These are phyloP conservation scores for Solanum phureja DNA, from an alignment of 257 asterid genomes.

Conservation along the genomic window DNA sequence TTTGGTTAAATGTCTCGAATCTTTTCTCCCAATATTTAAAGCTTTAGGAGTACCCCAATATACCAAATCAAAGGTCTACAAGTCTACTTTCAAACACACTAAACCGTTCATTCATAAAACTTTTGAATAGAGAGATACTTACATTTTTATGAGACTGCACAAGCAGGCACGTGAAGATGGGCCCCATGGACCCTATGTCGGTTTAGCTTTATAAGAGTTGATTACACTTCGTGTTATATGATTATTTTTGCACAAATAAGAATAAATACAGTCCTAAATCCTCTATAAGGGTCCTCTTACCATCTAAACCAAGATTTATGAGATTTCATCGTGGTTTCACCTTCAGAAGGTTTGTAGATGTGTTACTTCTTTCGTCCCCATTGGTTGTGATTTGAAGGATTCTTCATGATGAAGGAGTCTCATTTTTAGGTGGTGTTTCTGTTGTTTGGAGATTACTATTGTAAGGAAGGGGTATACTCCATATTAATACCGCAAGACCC, in stretches of 20 bases:
- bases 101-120: no score
- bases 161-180: background rate
- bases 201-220: no score
- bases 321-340: background rate
- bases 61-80: no score
- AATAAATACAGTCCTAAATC: no score
- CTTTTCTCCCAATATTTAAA: background rate
- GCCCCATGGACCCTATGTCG: background rate
- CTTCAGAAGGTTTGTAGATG: background rate
- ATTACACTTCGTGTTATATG: accelerated
- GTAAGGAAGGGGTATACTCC: no score
- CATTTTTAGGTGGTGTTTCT: no score
- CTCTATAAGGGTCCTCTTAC: background rate
- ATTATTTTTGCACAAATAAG: no score
- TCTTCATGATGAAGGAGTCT: background rate
- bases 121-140: no score
- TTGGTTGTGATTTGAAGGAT: background rate
- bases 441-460: no score
- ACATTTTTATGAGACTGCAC: background rate
- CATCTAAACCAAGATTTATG: background rate
- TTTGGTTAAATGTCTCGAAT: background rate
- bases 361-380: background rate
- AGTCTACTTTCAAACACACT: background rate
- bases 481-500: no score
- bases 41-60: no score